Conservation (phyloP, 176 grass and related monocot genomes). For the Carex kokanica region DNA sequence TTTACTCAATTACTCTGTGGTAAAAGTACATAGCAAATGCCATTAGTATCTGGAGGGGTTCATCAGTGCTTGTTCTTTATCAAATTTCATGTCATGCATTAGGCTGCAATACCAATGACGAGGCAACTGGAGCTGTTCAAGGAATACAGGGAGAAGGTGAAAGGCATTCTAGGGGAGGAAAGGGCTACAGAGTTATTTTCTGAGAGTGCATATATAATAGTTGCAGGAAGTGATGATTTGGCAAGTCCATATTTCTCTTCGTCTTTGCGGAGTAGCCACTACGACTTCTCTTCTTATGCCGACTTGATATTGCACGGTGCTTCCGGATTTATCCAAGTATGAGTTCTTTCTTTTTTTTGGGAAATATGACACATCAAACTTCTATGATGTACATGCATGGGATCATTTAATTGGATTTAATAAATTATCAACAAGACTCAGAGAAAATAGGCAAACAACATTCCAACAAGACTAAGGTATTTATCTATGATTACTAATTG, state of each 20-base stretch:
- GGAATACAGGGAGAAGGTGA: constrained; percentile 26
- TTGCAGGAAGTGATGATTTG: constrained; percentile 63
- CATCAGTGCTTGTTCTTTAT: neutral
- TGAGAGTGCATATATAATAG: constrained; percentile 15
- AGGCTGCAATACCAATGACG: constrained; percentile 41
- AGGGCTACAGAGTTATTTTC: constrained; percentile 16
- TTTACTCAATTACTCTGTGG: neutral
- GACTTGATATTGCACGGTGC: constrained; percentile 32
- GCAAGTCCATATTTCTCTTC: constrained; percentile 58
- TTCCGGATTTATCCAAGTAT: constrained; percentile 36
- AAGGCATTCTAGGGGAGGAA: constrained; percentile 22
- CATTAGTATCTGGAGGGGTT: neutral
- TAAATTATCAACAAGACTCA: neutral
- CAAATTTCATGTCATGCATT: neutral
- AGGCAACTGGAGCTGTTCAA: constrained; percentile 40
- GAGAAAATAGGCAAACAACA: too few species aligned
- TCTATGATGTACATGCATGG: neutral
- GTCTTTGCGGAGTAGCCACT: constrained; percentile 26
- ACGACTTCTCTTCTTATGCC: constrained; percentile 51
- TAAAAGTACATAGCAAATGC: neutral
- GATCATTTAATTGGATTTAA: neutral
- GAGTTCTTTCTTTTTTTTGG: neutral
- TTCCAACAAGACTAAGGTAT: too few species aligned
- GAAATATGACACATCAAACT: neutral
- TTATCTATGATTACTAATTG: too few species aligned